Evolutionary conservation across 1,284 basidiomycete species (phyloP).

Genomic region (Irpex lacteus): DNA sequence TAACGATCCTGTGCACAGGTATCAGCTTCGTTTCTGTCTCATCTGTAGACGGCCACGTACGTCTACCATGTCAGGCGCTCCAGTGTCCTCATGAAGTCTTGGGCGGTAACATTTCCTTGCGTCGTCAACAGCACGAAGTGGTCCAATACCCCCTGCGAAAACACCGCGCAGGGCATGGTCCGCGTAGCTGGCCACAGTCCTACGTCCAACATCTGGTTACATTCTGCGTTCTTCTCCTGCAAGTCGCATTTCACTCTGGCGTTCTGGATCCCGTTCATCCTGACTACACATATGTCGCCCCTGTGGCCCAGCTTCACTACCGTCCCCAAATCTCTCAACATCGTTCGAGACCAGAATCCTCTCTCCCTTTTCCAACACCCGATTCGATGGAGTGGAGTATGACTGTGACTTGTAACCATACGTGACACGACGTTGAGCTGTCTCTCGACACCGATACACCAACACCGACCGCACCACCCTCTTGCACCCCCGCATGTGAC

Average conservation of each 20-base stretch:
- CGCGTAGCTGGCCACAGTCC: slow-evolving; percentile 20
- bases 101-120: slow-evolving; percentile 10
- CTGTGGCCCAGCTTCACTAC: slow-evolving; percentile 10
- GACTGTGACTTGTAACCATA: slow-evolving; percentile 4
- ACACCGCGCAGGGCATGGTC: slow-evolving; percentile 13
- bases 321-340: slow-evolving; percentile 4
- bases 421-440: not conserved
- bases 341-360: slow-evolving; percentile 4
- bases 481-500: not conserved
- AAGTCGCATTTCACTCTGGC: not conserved
- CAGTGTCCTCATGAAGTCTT: slow-evolving; percentile 15
- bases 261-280: not conserved
- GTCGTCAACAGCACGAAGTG: slow-evolving; percentile 13
- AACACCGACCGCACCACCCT: not conserved
- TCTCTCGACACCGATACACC: slow-evolving; percentile 7
- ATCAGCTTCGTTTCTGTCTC: not conserved
- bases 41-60: not conserved
- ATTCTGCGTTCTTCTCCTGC: not conserved
- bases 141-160: slow-evolving; percentile 11
- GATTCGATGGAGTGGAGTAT: slow-evolving; percentile 8
- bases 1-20: slow-evolving; percentile 16
- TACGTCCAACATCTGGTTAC: slow-evolving; percentile 14
- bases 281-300: slow-evolving; percentile 5
- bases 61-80: not conserved
- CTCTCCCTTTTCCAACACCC: slow-evolving; percentile 5